These are phyloP conservation scores for Neofusicoccum cordaticola DNA, from an alignment of 2,329 filamentous ascomycete species.

Conservation along the genomic window DNA sequence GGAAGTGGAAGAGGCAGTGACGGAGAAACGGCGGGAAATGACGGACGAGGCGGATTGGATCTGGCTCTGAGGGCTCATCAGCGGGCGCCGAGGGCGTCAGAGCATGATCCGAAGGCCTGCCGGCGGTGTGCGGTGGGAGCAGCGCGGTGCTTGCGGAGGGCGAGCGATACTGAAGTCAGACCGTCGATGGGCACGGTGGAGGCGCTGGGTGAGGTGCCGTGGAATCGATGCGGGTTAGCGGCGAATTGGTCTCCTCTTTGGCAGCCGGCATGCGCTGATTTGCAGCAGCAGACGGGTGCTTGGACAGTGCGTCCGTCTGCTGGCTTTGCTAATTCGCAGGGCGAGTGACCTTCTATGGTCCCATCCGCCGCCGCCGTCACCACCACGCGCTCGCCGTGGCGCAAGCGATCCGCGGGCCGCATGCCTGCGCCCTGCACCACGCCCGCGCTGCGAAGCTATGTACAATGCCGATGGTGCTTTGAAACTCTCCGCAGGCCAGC, in stretches of 20 bases:
- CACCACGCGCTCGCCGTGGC: not conserved
- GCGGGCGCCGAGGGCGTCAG: conserved; percentile 8
- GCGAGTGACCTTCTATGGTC: not conserved
- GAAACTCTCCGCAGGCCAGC: too few relatives aligned
- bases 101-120: not conserved
- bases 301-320: conserved; percentile 4
- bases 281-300: conserved; percentile 4
- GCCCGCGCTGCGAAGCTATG: too few relatives aligned
- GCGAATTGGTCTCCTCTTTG: conserved; percentile 18
- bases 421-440: not conserved
- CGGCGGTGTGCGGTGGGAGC: conserved; percentile 1
- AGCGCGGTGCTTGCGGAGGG: conserved; percentile 1
- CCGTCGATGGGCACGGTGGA: conserved; percentile 11
- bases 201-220: conserved; percentile 1
- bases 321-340: conserved; percentile 11
- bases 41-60: conserved; percentile 14
- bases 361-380: not conserved
- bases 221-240: conserved; percentile 11
- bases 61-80: not conserved
- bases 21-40: conserved; percentile 18
- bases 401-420: conserved; percentile 8
- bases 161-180: conserved; percentile 16
- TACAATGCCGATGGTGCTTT: too few relatives aligned
- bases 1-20: conserved; percentile 14
- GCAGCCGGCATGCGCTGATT: conserved; percentile 13